These are phyloP conservation scores for Pestalotiopsis sp. DNA, from an alignment of 2,329 filamentous ascomycete genomes.

Conservation along the genomic window DNA sequence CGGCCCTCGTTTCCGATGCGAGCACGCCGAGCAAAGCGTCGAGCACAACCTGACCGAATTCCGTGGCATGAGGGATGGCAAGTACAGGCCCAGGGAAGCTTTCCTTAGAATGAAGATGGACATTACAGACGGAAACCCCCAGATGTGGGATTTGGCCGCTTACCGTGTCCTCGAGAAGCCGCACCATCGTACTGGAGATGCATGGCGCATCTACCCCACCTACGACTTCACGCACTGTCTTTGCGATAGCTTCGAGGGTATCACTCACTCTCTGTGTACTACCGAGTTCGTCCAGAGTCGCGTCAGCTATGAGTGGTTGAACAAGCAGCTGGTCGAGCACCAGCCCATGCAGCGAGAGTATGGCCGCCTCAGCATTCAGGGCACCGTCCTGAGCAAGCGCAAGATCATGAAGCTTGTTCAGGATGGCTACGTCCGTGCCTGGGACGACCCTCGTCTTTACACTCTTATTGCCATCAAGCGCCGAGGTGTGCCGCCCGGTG, in stretches of 20 bases:
- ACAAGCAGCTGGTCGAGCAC: conserved; percentile 80
- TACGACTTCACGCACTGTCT: conserved; percentile 93
- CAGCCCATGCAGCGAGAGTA: conserved; percentile 94
- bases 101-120: conserved; percentile 94
- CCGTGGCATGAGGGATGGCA: conserved; percentile 86
- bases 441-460: conserved; percentile 91
- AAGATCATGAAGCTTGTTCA: conserved; percentile 80
- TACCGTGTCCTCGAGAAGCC: conserved; percentile 77
- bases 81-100: conserved; percentile 83
- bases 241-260: conserved; percentile 88
- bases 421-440: conserved; percentile 77
- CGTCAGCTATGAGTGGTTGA: conserved; percentile 89
- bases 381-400: conserved; percentile 86
- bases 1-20: conserved; percentile 75
- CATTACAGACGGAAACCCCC: conserved; percentile 80
- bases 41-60: conserved; percentile 84
- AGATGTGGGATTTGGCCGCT: conserved; percentile 85
- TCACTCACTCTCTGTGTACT: conserved; percentile 91
- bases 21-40: conserved; percentile 73
- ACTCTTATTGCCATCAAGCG: conserved; percentile 83
- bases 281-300: conserved; percentile 87
- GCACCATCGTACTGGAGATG: conserved; percentile 78
- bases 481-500: conserved; percentile 84
- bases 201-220: conserved; percentile 93
- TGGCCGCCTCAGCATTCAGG: conserved; percentile 72